Evolutionary conservation across 169 alveolate species (phyloP), one percentile per base, ranked within the genome.

Genomic region (Plasmodium billcollinsi): DNA sequence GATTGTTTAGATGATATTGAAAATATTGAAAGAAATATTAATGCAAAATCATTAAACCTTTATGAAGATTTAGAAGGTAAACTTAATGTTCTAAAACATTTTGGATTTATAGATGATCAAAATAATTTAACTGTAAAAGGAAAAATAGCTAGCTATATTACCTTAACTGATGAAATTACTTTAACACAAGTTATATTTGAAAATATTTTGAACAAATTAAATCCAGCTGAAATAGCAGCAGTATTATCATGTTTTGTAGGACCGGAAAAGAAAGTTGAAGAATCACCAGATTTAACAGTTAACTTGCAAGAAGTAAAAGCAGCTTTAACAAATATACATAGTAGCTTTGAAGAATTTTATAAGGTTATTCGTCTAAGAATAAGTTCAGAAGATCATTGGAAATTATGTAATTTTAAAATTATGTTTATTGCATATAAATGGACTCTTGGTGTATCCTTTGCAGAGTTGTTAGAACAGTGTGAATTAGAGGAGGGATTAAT

Each of bases 401-500:
- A 88, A 43, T 72, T 92, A 58, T 92, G 93, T 78, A 85, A 58
- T 66, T 88, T 86, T 63, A 76, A 76, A 11, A 59, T 70, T 14
- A 70, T 72, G 92, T 74, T 74, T 45, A 76, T 94, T 62, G 89
- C 93, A 1, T 94, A 94, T 63, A 94, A 94, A 70, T 94, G 96
- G 96, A 95, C 96, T 5, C 85, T 61, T 5, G 96, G 96, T 33
- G 72, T 54, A n/a, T 95, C 96, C 18, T 94, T 94, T 67, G 75
- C 90, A 62, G 96, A 94, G 63, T 74, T 94, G 15, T 89, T 94
- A 91, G 94, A 94, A 66, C 89, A 89, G 21, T 88, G 95, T 11
- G 95, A 92, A 26, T 61, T 73, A 18, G 96, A 97, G 94, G 99
- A 98, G 93, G 99, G 99, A 18, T 94, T 96, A 52, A 97, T 98